These are phyloP conservation scores for Microsporum audouinii DNA, from an alignment of 2,329 filamentous ascomycete species.

Conservation along the genomic window DNA sequence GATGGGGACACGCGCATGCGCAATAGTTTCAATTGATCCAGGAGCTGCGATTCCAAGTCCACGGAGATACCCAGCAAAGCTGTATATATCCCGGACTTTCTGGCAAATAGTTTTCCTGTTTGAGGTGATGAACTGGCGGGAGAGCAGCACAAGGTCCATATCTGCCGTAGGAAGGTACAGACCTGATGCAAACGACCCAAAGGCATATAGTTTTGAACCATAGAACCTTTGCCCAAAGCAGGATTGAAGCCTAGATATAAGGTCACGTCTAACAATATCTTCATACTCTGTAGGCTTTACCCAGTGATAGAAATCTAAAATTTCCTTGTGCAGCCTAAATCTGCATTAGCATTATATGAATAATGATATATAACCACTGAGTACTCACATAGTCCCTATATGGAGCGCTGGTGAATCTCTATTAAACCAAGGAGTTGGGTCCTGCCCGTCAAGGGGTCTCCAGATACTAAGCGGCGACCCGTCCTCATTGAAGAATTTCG, in stretches of 20 bases:
- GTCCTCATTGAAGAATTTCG: constrained; percentile 37
- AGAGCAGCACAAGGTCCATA: constrained; percentile 83
- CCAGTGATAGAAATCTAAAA: constrained; percentile 78
- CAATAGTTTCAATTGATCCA: constrained; percentile 55
- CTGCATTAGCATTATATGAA: background rate
- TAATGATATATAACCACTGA: background rate
- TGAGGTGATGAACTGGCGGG: constrained; percentile 47
- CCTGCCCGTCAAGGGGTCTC: constrained; percentile 33
- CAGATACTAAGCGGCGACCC: constrained; percentile 45
- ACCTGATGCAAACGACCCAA: constrained; percentile 89
- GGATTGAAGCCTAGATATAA: constrained; percentile 57
- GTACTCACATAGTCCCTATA: constrained; percentile 25
- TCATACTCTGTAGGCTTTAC: constrained; percentile 70
- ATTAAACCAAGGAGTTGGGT: constrained; percentile 52
- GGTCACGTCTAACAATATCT: constrained; percentile 56
- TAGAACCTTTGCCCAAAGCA: constrained; percentile 48
- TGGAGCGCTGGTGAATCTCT: constrained; percentile 21
- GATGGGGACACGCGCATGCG: constrained; percentile 71
- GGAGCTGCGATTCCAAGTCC: constrained; percentile 46
- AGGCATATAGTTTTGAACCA: constrained; percentile 56
- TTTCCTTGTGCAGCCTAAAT: constrained; percentile 74
- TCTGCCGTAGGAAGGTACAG: constrained; percentile 70
- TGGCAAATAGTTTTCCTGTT: constrained; percentile 40
- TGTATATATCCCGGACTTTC: constrained; percentile 45
- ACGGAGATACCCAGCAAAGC: constrained; percentile 51